Evolutionary conservation across 139 green algal species (phyloP), one percentile per base, ranked within the genome.

Genomic region (Auxenochlorella protothecoides): DNA sequence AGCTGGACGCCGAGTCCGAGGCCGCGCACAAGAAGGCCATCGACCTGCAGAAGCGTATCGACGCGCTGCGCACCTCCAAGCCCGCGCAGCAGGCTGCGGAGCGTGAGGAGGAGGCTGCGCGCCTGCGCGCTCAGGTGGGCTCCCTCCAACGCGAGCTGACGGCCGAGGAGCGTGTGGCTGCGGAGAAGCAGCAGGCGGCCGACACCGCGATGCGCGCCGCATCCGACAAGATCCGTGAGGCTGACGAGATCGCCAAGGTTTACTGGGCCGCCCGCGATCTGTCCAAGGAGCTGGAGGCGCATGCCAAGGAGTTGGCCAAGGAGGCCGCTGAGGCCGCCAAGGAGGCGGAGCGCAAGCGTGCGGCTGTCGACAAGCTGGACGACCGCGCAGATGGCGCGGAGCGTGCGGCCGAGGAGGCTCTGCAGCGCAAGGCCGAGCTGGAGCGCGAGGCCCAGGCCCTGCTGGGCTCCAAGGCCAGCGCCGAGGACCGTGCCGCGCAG

Each of bases 251-350:
- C 16, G 76, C 76, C n/a, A 70, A 73, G 53, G 11, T 59, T n/a
- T 80, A 80, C 76, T 80, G 76, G 76, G 53, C 54, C 52, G 70
- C 69, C 59, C 76, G 76, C 6, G 76, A 80, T 53, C 51, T 69
- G 52, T 11, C 68, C 4, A 72, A 80, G 72, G 65, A 16, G 57
- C 65, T 77, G 65, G 76, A 78, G 63, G 53, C 56, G 3, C 66
- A 78, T 7, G 73, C 73, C 63, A 73, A 73, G 65, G 16, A 51
- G 4, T 10, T 72, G 27, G 55, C 52, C 7, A 60, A 52, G n/a
- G 66, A 72, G n/a, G 76, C 76, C 7, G 59, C 69, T 6, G 66
- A 62, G n/a, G 71, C 77, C 56, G 69, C 76, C 1, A 55, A 64
- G 13, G 66, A 68, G 64, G 76, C 70, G 0, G 15, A 68, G 57